Evolutionary conservation across 1,139 yeast species (phyloP), one percentile per base, ranked within the genome.

Genomic region (Starmera stellimalicola): DNA sequence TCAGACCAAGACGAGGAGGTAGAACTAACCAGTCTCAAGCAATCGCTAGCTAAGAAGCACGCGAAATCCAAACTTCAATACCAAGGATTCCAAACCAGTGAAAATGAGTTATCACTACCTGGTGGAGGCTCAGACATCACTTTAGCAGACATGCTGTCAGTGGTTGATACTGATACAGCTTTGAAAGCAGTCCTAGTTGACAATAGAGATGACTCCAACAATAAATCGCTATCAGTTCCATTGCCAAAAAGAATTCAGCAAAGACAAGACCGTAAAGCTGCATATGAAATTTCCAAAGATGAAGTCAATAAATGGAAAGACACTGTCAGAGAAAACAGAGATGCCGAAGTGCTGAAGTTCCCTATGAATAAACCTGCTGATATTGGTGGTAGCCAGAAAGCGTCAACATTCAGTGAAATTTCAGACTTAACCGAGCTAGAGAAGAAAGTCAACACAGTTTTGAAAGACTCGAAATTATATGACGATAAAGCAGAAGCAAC

Each of bases 301-400:
- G 95, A 91, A 50, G 83, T 91, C 5, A 69, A 76, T 39, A 82
- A 80, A 57, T 91, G 98, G 97, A 73, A 77, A 39, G 95, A 85
- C 35, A 73, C 80, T 0, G 87, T 91, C 11, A 75, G 77, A 42
- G 70, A 74, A 37, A 81, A 84, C 48, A 73, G 95, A 47, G 74
- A 76, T 40, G 94, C 95, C 1, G 96, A 88, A 48, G 88, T 81
- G 35, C 61, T 91, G 33, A 70, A 73, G 37, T 88, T 91, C 55
- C 76, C 80, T 10, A 50, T 61, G 33, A 59, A 63, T 18, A 62
- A 66, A 5, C 54, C 59, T 6, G 61, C 50, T 14, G 51, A 48
- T 33, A 70, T 62, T 37, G n/a, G n/a, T n/a, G n/a, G n/a, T n/a
- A n/a, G n/a, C n/a, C n/a, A n/a, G n/a, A 67, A 65, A 23, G 60